Percentiles rank a stretch among this genome's conserved stretches.
Conservation (phyloP, 2,329 filamentous ascomycete species). For the Fusarium cicatricum region DNA sequence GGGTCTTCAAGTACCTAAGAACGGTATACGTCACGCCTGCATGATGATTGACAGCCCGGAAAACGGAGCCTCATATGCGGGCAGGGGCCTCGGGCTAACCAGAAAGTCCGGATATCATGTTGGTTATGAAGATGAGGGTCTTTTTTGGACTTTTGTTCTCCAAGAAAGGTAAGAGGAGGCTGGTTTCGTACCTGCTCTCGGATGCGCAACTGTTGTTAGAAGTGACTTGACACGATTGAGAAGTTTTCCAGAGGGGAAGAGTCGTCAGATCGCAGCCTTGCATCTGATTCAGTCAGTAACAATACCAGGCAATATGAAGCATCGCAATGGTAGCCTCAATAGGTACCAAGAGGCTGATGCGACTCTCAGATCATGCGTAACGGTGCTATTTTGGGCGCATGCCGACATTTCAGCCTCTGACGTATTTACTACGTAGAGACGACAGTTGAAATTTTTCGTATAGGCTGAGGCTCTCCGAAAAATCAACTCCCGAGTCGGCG, state of each 20-base stretch:
- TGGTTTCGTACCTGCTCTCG: not conserved
- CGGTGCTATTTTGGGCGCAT: too few species aligned
- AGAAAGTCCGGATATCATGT: too few species aligned
- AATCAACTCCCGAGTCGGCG: slow-evolving; percentile 31
- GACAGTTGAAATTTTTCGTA: slow-evolving; percentile 10
- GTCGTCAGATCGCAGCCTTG: too few species aligned
- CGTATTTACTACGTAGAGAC: slow-evolving; percentile 5
- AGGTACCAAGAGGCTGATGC: too few species aligned
- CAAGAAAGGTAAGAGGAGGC: not conserved
- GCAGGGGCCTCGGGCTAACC: too few species aligned
- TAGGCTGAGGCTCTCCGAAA: slow-evolving; percentile 27
- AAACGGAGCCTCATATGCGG: slow-evolving; percentile 26
- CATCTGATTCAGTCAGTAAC: too few species aligned
- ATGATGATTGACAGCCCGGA: slow-evolving; percentile 19
- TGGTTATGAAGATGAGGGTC: too few species aligned
- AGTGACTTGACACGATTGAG: not conserved
- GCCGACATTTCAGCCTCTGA: too few species aligned
- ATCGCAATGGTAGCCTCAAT: too few species aligned
- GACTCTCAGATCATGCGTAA: too few species aligned
- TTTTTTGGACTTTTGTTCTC: too few species aligned
- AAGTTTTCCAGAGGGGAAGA: not conserved
- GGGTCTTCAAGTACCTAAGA: slow-evolving; percentile 21
- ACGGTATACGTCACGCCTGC: slow-evolving; percentile 36
- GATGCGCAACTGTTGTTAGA: not conserved
- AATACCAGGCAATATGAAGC: too few species aligned